Base-by-base conservation (phyloP, 1,284 basidiomycete genomes). In the Ceratobasidium sp. region DNA sequence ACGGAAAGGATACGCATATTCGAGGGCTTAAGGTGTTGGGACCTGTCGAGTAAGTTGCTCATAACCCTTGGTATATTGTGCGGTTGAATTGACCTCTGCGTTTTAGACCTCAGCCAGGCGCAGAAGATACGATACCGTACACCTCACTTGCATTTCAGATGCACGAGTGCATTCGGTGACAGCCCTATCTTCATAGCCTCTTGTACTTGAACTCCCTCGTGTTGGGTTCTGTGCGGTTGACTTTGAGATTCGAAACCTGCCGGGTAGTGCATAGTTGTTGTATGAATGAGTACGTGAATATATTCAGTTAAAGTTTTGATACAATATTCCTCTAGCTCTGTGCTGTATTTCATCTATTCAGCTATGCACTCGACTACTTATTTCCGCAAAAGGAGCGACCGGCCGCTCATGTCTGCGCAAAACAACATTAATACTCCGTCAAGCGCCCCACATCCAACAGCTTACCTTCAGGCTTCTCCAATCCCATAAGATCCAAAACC, bases 1-100 rank as follows among this genome's bases (percentile, higher is more conserved):
- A 97, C 77, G 98, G 98, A 2, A 99, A 99, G 81, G 98, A 99
- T 82, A 99, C 98, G 9, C 98, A 99, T 82, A 92, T 99, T 16
- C 89, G 98, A 21, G 95, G 96, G 0, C 81, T 99, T 50, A 89
- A 87, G 66, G 87, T 98, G 26, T 89, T 95, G 74, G 97, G 96
- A 0, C 93, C 95, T 1, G 80, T 88, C 7, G 90, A 91, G 95
- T 95, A 79, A 75, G 91, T 85, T 6, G n/a, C 50, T 32, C 32
- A 63, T 35, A 32, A 21, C 16, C 57, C 32, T 6, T 47, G 43
- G 11, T 41, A 30, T 49, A 5, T 41, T 50, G n/a, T n/a, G n/a
- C n/a, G 55, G 28, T 49, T 73, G 13, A 0, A 67, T 44, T 72
- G 32, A 72, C 58, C 28, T 11, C 35, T 41, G 14, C 52, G 63